These are phyloP conservation scores for Xanthoconium purpureum DNA, from an alignment of 768 basidiomycete species.

Conservation along the genomic window DNA sequence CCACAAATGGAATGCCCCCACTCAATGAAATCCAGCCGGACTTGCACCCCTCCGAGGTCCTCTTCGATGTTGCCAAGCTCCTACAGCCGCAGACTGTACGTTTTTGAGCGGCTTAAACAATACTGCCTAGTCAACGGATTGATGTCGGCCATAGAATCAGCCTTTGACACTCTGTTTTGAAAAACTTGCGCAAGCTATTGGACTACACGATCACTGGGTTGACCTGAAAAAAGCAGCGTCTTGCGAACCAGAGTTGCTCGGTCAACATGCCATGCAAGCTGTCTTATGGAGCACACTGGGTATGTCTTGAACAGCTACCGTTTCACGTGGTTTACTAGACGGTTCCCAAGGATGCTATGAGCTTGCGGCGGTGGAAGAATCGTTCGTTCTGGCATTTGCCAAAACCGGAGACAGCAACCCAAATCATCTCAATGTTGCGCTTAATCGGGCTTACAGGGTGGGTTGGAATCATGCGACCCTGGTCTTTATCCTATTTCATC, in stretches of 20 bases:
- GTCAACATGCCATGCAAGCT: conserved; percentile 71
- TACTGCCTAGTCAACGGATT: conserved; percentile 7
- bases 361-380: conserved; percentile 64
- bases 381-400: conserved; percentile 66
- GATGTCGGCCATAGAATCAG: conserved; percentile 51
- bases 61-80: conserved; percentile 77
- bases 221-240: conserved; percentile 52
- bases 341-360: conserved; percentile 55
- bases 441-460: conserved; percentile 72
- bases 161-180: conserved; percentile 67
- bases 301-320: conserved; percentile 25
- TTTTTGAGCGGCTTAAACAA: background rate
- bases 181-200: conserved; percentile 63
- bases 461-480: conserved; percentile 8
- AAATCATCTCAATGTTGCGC: conserved; percentile 53
- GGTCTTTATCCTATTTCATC: conserved; percentile 7
- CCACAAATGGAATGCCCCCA: conserved; percentile 41
- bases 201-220: conserved; percentile 69
- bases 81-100: conserved; percentile 61
- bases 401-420: conserved; percentile 56
- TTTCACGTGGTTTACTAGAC: conserved; percentile 10
- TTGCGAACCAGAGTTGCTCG: conserved; percentile 61
- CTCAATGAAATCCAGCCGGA: conserved; percentile 75
- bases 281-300: conserved; percentile 71
- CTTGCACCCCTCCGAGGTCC: conserved; percentile 70